These are phyloP conservation scores for Pseudogymnoascus sp. DNA, from an alignment of 2,329 filamentous ascomycete species.

Conservation along the genomic window DNA sequence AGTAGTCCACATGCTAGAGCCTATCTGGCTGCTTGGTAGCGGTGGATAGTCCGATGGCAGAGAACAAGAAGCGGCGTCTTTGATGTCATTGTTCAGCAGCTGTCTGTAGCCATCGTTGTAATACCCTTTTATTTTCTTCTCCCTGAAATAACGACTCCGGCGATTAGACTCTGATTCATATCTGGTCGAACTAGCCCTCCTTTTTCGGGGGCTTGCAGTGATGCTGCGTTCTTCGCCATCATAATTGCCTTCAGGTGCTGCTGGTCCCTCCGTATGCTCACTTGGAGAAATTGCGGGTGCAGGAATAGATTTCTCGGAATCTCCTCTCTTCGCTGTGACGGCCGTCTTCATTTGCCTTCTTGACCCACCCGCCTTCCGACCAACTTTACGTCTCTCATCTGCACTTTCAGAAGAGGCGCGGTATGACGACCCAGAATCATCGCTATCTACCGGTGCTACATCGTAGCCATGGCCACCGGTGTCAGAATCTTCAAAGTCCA, in stretches of 20 bases:
- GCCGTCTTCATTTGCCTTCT: not conserved
- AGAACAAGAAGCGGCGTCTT: constrained; percentile 39
- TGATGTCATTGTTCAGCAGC: constrained; percentile 51
- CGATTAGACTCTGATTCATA: not conserved
- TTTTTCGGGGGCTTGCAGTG: not conserved
- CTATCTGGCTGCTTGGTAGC: constrained; percentile 52
- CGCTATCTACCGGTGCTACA: not conserved
- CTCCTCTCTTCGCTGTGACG: not conserved
- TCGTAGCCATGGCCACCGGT: not conserved
- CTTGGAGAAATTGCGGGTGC: not conserved
- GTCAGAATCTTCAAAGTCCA: constrained; percentile 7
- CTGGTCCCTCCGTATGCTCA: not conserved
- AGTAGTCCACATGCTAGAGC: constrained; percentile 62
- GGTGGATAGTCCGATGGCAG: constrained; percentile 28
- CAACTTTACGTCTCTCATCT: not conserved
- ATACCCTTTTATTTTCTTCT: constrained; percentile 29
- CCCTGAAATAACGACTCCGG: not conserved
- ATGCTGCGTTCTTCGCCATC: not conserved
- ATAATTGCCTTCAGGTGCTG: not conserved
- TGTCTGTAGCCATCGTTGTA: constrained; percentile 45
- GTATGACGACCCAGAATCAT: not conserved
- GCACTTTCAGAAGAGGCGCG: constrained; percentile 1
- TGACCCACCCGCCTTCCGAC: not conserved
- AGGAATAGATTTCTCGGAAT: not conserved
- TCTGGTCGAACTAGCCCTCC: not conserved